Base-by-base conservation (phyloP, 805 yeast species). In the Cyberlindnera maclurae region DNA sequence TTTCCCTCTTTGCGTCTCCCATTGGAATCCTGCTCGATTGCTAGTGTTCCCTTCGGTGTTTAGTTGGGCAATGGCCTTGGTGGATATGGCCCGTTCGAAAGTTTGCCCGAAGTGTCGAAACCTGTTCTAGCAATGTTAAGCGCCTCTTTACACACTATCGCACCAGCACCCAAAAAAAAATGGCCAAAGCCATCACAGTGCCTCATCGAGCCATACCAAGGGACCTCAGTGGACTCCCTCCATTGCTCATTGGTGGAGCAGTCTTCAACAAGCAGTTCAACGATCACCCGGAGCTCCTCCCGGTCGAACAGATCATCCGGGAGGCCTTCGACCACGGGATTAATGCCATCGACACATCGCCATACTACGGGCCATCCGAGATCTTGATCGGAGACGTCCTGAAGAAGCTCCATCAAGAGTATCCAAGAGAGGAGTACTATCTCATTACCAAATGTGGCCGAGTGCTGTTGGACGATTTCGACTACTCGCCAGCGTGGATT, bases 291-390 rank as follows among this genome's bases (percentile, higher is more conserved):
- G 65, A 67, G 27, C 51, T 63, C 1, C 48, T 85, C 31, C 82
- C 86, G 1, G 68, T 79, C 10, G 64, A 61, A 10, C 77, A 73
- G 0, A 71, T 89, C 36, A 48, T 89, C 15, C 55, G 63, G 34
- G 51, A 58, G 12, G 93, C 89, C 0, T 79, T 89, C 50, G 60
- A 65, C 15, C 54, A 67, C 18, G 96, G 96, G 0, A 64, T 86
- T 43, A 71, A 69, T 33, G 93, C 95, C 2, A 67, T 89, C 28
- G 97, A 89, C 55, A 87, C 97, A 0, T 84, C 96, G 0, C 96
- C 97, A 4, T 88, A 85, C 62, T 89, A 89, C 56, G 97, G 97
- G 0, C 86, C 86, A 0, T 83, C 95, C 5, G 97, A 89, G 54
- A 67, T 61, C 15, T 46, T 89, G 12, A 55, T 85, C 5, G 97